Evolutionary conservation across 2,329 filamentous ascomycete species (phyloP).

Genomic region (Colletotrichum brevisporum): DNA sequence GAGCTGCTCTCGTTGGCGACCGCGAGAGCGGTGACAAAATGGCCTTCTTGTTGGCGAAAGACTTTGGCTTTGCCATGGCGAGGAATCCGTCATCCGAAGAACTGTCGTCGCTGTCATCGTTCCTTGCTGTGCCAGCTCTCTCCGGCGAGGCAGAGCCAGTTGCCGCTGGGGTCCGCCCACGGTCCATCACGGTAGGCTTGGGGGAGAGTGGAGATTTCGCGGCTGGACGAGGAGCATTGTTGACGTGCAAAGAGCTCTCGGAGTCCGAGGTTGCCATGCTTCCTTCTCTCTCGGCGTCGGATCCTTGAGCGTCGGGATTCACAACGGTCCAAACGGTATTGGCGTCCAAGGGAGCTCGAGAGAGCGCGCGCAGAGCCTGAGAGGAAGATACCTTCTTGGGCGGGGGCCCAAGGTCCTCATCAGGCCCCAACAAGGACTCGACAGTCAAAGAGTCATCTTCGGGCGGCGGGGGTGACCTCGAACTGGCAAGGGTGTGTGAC

Average conservation of each 20-base stretch:
- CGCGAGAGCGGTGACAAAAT: constrained; percentile 37
- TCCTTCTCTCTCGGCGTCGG: constrained; percentile 28
- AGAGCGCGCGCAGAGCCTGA: constrained; percentile 66
- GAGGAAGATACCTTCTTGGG: constrained; percentile 70
- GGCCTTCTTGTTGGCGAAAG: constrained; percentile 47
- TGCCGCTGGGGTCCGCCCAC: not conserved
- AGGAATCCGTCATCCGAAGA: constrained; percentile 59
- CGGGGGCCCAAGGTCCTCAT: constrained; percentile 56
- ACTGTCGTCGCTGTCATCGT: constrained; percentile 46
- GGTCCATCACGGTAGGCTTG: not conserved
- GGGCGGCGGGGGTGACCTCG: constrained; percentile 43
- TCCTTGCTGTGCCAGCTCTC: not conserved
- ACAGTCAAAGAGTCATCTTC: constrained; percentile 47
- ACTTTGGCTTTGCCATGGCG: constrained; percentile 55
- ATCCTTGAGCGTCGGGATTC: constrained; percentile 43
- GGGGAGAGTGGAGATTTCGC: not conserved
- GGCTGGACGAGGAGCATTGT: not conserved
- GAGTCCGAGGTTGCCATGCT: constrained; percentile 34
- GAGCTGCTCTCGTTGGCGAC: constrained; percentile 27
- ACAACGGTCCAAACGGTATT: constrained; percentile 68
- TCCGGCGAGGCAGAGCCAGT: not conserved
- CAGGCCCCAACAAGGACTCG: constrained; percentile 52
- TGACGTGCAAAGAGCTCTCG: constrained; percentile 29
- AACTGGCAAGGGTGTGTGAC: constrained; percentile 43
- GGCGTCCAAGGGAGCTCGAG: constrained; percentile 64